Evolutionary conservation across 805 yeast genomes (phyloP).

Genomic region (Starmerella stigmatis): DNA sequence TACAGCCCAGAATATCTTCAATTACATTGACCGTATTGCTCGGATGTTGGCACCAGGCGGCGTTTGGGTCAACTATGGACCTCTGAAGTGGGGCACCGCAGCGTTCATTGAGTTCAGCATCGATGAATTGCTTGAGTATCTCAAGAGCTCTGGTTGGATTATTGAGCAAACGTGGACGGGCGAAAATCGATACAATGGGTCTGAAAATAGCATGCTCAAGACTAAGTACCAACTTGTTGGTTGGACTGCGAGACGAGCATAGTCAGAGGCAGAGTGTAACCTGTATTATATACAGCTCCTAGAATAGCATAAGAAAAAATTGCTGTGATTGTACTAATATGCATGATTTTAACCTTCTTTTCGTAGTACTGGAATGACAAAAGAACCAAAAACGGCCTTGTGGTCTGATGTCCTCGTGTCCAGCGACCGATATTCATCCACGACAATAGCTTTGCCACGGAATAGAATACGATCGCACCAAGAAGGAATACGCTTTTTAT

Average conservation of each 20-base stretch:
- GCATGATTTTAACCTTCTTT: too few species aligned
- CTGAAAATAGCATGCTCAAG: slow-evolving; percentile 27
- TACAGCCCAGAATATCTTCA: slow-evolving; percentile 79
- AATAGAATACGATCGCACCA: slow-evolving; percentile 91
- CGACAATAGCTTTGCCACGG: slow-evolving; percentile 49
- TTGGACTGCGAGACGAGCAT: slow-evolving; percentile 11
- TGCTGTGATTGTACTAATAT: too few species aligned
- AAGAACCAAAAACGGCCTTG: slow-evolving; percentile 74
- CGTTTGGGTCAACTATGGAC: slow-evolving; percentile 85
- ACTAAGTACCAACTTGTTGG: slow-evolving; percentile 26
- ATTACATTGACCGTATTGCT: slow-evolving; percentile 59
- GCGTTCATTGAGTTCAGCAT: slow-evolving; percentile 59
- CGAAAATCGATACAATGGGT: slow-evolving; percentile 28
- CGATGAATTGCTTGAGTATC: slow-evolving; percentile 52
- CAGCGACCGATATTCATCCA: slow-evolving; percentile 48
- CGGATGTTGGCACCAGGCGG: slow-evolving; percentile 40
- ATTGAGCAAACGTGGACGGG: slow-evolving; percentile 23
- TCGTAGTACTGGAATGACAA: slow-evolving; percentile 39
- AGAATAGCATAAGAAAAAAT: too few species aligned
- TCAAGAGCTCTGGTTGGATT: slow-evolving; percentile 55
- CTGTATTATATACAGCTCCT: too few species aligned
- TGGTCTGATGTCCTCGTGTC: slow-evolving; percentile 71
- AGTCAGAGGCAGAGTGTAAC: too few species aligned
- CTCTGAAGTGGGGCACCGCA: slow-evolving; percentile 81
- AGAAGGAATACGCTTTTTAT: slow-evolving; percentile 86